phyloP scores from a whole-genome alignment of 768 basidiomycete species.

The Leccinellum albellum region DNA sequence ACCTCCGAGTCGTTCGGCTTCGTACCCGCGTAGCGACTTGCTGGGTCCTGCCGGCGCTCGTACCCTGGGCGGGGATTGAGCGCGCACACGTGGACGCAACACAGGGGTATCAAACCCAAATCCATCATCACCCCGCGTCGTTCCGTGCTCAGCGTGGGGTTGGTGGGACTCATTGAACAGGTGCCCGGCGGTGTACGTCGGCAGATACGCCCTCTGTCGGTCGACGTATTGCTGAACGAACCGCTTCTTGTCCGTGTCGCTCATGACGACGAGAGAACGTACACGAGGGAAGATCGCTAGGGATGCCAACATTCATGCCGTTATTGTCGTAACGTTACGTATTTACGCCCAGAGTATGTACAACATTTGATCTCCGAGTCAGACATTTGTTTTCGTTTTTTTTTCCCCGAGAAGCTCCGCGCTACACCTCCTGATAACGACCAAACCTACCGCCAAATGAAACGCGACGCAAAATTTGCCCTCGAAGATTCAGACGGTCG shows the following conservation, averaged over 20 bases:
- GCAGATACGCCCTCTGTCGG: constrained; percentile 44
- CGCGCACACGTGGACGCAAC: constrained; percentile 43
- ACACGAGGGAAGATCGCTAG: background rate
- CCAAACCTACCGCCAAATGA: constrained; percentile 10
- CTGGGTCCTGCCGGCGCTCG: background rate
- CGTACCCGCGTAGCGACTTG: background rate
- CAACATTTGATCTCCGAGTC: background rate
- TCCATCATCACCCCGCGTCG: constrained; percentile 9
- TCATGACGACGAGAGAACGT: constrained; percentile 1
- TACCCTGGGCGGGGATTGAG: background rate
- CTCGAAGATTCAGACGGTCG: constrained; percentile 6
- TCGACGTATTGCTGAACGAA: constrained; percentile 47
- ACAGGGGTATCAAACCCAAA: constrained; percentile 54
- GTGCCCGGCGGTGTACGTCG: constrained; percentile 43
- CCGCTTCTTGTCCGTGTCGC: constrained; percentile 24
- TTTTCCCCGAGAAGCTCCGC: background rate
- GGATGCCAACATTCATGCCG: background rate
- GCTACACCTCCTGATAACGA: background rate
- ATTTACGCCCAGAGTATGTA: background rate
- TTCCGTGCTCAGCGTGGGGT: constrained; percentile 9
- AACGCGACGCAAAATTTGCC: constrained; percentile 15
- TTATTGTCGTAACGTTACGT: background rate
- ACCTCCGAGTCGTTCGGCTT: background rate
- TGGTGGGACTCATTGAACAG: constrained; percentile 9
- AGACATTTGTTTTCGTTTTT: background rate